These are phyloP conservation scores for Hysterium pulicare DNA, from an alignment of 2,329 filamentous ascomycete genomes.

Conservation along the genomic window DNA sequence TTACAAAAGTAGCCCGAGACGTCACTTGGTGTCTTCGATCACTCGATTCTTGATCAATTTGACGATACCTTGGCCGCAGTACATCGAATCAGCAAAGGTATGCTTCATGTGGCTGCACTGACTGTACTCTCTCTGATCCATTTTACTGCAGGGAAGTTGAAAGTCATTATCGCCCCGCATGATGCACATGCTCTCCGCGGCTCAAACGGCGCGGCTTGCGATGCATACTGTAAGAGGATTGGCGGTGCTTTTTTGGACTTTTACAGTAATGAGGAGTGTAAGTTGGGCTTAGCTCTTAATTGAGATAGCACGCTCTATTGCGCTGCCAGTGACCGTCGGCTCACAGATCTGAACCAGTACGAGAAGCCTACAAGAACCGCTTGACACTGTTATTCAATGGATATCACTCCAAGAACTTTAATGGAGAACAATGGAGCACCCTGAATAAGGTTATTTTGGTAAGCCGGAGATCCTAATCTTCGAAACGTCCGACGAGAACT, in stretches of 20 bases:
- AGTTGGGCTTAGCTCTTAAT: no score
- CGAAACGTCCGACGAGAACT: background rate
- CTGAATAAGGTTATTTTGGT: constrained; percentile 32
- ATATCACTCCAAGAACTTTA: constrained; percentile 34
- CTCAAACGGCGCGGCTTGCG: constrained; percentile 28
- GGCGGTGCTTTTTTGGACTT: constrained; percentile 33
- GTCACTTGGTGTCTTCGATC: constrained; percentile 29
- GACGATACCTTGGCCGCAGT: constrained; percentile 35
- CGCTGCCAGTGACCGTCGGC: no score
- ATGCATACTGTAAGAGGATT: constrained; percentile 32
- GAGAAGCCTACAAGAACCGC: constrained; percentile 28
- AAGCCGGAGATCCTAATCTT: no score
- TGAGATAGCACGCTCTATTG: no score
- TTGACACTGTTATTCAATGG: constrained; percentile 33
- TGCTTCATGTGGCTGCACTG: background rate
- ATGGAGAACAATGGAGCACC: constrained; percentile 25
- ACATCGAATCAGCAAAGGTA: constrained; percentile 32
- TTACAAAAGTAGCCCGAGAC: constrained; percentile 20
- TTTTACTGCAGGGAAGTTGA: constrained; percentile 22
- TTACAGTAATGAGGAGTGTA: constrained; percentile 30
- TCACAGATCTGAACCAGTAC: no score
- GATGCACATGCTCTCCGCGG: constrained; percentile 32
- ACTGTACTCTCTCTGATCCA: constrained; percentile 1
- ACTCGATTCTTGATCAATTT: constrained; percentile 29
- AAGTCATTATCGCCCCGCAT: constrained; percentile 36